A percentile compares a stretch with the other conserved stretches of the same genome.
Conservation (phyloP, 176 grass and related monocot species). For the Carex littledalei region DNA sequence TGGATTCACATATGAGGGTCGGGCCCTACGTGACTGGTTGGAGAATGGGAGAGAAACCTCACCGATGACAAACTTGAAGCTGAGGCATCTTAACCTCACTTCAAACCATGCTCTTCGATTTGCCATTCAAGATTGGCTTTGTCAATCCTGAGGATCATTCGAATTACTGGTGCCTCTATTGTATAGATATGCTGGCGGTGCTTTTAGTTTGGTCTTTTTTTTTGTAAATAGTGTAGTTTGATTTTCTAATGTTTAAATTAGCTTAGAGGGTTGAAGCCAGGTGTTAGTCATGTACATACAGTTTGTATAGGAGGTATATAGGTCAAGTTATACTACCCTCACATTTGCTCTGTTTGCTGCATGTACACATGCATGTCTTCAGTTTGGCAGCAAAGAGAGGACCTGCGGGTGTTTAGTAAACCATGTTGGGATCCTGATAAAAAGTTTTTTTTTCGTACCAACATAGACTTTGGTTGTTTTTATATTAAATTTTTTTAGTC, state of each 20-base stretch:
- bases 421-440: background rate
- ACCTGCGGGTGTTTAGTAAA: background rate
- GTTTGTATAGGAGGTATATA: conserved; percentile 1
- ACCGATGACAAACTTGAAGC: conserved; percentile 53
- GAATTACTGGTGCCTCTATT: background rate
- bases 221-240: conserved; percentile 1
- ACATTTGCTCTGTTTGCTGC: background rate
- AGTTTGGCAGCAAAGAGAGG: background rate
- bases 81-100: conserved; percentile 51
- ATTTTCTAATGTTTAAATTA: conserved; percentile 5
- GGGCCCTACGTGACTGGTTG: conserved; percentile 47
- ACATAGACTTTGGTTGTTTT: background rate
- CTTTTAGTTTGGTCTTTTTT: background rate
- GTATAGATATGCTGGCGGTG: background rate
- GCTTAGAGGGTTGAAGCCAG: background rate
- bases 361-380: background rate
- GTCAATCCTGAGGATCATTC: conserved; percentile 20
- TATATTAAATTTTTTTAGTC: too few species aligned
- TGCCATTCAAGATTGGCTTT: conserved; percentile 83
- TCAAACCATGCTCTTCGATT: conserved; percentile 72
- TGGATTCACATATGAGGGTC: conserved; percentile 59
- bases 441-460: background rate
- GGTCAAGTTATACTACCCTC: background rate
- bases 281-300: conserved; percentile 2
- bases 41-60: conserved; percentile 44